Evolutionary conservation across 2,329 filamentous ascomycete species (phyloP).

Genomic region (Cytospora leucostoma): DNA sequence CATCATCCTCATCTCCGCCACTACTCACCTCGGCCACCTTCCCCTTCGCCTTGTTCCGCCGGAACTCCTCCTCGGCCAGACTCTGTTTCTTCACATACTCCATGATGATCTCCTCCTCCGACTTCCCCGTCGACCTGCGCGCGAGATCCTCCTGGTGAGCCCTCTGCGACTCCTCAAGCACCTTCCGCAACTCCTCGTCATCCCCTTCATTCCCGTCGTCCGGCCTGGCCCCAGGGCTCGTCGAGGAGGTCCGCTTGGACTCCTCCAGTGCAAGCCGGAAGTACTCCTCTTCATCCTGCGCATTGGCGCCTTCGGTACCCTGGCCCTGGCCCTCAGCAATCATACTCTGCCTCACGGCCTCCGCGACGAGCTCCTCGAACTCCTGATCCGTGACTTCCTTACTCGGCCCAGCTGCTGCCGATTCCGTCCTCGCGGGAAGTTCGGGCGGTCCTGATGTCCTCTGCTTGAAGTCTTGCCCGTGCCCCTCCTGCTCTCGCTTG

Average conservation of each 20-base stretch:
- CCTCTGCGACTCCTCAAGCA: conserved; percentile 49
- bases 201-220: conserved; percentile 38
- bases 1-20: conserved; percentile 47
- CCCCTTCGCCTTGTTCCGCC: conserved; percentile 38
- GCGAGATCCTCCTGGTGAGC: conserved; percentile 47
- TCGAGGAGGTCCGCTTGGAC: conserved; percentile 36
- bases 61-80: conserved; percentile 64
- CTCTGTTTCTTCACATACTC: conserved; percentile 80
- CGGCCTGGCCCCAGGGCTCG: background rate
- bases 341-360: conserved; percentile 57
- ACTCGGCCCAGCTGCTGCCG: conserved; percentile 38
- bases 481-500: conserved; percentile 19
- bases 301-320: conserved; percentile 30
- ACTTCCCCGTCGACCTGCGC: conserved; percentile 40
- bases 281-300: conserved; percentile 39
- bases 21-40: conserved; percentile 37
- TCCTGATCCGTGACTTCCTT: conserved; percentile 57
- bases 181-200: conserved; percentile 49
- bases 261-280: conserved; percentile 45
- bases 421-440: conserved; percentile 33
- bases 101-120: conserved; percentile 72
- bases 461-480: conserved; percentile 21
- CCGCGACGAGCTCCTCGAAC: conserved; percentile 57
- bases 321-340: conserved; percentile 29
- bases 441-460: conserved; percentile 35